Conservation (phyloP, 257 asterid species). For the Forsythia suspensa region DNA sequence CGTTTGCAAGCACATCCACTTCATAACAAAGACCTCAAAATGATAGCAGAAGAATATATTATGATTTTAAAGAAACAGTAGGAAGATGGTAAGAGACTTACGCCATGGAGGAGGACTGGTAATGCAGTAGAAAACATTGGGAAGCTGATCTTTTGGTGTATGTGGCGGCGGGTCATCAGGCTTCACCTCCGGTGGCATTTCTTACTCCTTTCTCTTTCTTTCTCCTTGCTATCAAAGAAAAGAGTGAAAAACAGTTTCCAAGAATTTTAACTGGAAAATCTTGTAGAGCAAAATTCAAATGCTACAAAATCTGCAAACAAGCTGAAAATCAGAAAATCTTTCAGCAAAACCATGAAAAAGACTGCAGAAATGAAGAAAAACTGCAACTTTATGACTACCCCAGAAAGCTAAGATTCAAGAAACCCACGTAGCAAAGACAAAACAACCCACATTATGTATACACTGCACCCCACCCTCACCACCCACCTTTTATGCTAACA, state of each 20-base stretch:
- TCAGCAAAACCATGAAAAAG: constrained; percentile 5
- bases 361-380: constrained; percentile 16
- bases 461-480: background rate
- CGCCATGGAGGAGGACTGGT: constrained; percentile 99
- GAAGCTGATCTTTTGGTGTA: constrained; percentile 84
- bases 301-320: background rate
- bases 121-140: constrained; percentile 84
- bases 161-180: constrained; percentile 75
- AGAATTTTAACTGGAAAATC: too few species aligned
- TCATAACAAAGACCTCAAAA: background rate
- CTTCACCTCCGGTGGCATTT: constrained; percentile 48
- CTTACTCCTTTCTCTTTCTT: constrained; percentile 22
- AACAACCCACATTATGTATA: constrained; percentile 23
- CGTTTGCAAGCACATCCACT: background rate
- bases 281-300: constrained; percentile 14
- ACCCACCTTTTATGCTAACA: constrained; percentile 20
- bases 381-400: constrained; percentile 13
- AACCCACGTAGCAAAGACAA: background rate
- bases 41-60: constrained; percentile 9
- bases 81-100: constrained; percentile 33
- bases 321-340: background rate
- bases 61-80: constrained; percentile 2
- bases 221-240: too few species aligned
- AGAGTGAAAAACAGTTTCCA: too few species aligned
- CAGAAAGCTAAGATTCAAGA: constrained; percentile 20